Percentiles rank a stretch among this genome's conserved stretches.
phyloP scores from a whole-genome alignment of 176 grass and related monocot species.

The Oryza meridionalis region DNA sequence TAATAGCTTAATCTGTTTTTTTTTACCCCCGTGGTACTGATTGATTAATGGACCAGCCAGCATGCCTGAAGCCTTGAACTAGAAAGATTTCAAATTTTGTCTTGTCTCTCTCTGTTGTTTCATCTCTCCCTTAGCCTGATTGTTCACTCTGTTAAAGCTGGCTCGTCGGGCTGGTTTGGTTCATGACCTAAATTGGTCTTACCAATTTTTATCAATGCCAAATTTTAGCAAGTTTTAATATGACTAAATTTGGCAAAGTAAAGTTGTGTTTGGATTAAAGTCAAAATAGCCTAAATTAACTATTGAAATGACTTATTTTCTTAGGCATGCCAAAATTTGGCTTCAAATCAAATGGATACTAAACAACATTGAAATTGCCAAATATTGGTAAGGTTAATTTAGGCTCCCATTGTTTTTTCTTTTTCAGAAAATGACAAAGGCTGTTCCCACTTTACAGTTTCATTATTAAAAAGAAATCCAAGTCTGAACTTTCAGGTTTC shows the following conservation, averaged over 20 bases:
- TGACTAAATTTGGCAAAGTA: too few species aligned
- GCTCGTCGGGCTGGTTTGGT: too few species aligned
- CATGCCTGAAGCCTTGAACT: background rate
- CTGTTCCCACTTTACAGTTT: constrained; percentile 19
- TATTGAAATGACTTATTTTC: too few species aligned
- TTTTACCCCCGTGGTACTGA: background rate
- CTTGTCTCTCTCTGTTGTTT: background rate
- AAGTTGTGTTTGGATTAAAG: too few species aligned
- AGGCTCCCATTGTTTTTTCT: background rate
- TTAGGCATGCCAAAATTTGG: too few species aligned
- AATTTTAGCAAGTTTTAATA: too few species aligned
- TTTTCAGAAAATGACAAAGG: constrained; percentile 30
- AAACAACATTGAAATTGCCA: too few species aligned
- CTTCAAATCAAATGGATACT: too few species aligned
- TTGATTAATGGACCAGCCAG: background rate
- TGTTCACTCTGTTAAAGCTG: constrained; percentile 39
- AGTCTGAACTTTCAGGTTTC: background rate
- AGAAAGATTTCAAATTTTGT: constrained; percentile 16
- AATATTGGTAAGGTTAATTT: too few species aligned
- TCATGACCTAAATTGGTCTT: too few species aligned
- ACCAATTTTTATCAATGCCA: too few species aligned
- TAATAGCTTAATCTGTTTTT: constrained; percentile 1
- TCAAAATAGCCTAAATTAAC: too few species aligned
- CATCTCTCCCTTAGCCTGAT: background rate
- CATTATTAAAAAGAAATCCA: background rate